These are phyloP conservation scores for Postia placenta DNA, from an alignment of 768 basidiomycete species.

Conservation along the genomic window DNA sequence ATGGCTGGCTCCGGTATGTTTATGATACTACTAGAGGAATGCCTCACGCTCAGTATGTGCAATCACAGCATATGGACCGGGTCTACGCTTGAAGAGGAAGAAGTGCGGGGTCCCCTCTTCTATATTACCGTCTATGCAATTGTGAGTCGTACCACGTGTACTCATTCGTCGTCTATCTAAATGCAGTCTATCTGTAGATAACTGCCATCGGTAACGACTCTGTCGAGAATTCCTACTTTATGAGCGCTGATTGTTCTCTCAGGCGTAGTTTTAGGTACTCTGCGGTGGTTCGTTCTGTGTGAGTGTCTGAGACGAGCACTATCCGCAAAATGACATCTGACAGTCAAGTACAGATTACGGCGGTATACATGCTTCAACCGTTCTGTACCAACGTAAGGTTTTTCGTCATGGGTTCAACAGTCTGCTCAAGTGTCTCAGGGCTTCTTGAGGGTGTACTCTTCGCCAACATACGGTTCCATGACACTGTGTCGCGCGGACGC, in stretches of 20 bases:
- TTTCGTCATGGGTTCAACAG: neutral
- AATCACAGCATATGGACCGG: conserved; percentile 35
- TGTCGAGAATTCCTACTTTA: neutral
- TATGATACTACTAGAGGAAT: neutral
- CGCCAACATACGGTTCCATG: conserved; percentile 88
- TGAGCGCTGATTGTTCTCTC: conserved; percentile 5
- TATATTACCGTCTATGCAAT: conserved; percentile 70
- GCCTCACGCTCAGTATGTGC: conserved; percentile 13
- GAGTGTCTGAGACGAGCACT: conserved; percentile 19
- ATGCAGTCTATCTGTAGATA: conserved; percentile 23
- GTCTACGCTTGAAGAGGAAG: conserved; percentile 16
- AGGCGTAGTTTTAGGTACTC: conserved; percentile 52
- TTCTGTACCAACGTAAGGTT: conserved; percentile 63
- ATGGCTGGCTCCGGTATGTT: conserved; percentile 38
- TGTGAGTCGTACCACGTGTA: conserved; percentile 29
- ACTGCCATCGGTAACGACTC: conserved; percentile 27
- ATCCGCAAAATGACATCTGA: too few relatives aligned
- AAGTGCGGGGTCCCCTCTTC: conserved; percentile 32
- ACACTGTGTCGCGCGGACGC: conserved; percentile 83
- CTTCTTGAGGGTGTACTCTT: conserved; percentile 79
- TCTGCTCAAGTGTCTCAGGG: conserved; percentile 27
- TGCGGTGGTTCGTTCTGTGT: conserved; percentile 72
- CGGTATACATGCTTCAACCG: conserved; percentile 76
- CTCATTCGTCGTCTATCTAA: neutral
- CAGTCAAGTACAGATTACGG: conserved; percentile 34